Conservation (phyloP, 352 stramenopile species). For the Phytophthora sansomeana region DNA sequence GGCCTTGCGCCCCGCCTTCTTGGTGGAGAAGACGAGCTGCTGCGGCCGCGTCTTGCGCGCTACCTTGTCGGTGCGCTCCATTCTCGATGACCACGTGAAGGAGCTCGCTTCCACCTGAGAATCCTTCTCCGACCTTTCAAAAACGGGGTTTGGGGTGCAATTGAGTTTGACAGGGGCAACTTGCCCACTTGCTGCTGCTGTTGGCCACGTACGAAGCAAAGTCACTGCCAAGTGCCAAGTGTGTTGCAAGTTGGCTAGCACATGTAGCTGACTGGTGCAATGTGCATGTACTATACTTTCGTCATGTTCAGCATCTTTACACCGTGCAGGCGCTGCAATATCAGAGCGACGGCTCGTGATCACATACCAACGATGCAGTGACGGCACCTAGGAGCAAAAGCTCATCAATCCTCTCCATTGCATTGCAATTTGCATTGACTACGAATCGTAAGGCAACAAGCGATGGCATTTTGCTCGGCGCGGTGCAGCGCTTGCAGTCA, state of each 20-base stretch:
- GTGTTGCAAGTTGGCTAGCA: not conserved
- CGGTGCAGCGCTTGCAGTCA: not conserved
- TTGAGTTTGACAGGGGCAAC: constrained; percentile 10
- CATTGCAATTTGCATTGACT: too few species aligned
- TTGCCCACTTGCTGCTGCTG: not conserved
- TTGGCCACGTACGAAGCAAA: not conserved
- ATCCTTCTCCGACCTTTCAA: constrained; percentile 10
- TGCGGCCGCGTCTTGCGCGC: constrained; percentile 26
- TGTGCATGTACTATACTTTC: not conserved
- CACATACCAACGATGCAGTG: not conserved
- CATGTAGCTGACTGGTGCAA: not conserved
- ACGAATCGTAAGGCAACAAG: too few species aligned
- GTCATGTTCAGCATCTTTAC: not conserved
- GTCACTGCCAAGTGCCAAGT: not conserved
- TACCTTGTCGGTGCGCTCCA: constrained; percentile 36
- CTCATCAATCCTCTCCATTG: too few species aligned
- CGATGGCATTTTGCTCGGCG: not conserved
- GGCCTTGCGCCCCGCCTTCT: constrained; percentile 51
- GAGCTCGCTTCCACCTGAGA: not conserved
- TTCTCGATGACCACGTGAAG: not conserved
- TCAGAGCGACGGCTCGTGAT: not conserved
- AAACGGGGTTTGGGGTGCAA: constrained; percentile 6
- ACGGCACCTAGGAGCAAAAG: not conserved
- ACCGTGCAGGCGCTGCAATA: not conserved
- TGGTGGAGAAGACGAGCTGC: constrained; percentile 78